These are phyloP conservation scores for Cronartium ribicola DNA, from an alignment of 1,284 basidiomycete genomes.

Conservation along the genomic window DNA sequence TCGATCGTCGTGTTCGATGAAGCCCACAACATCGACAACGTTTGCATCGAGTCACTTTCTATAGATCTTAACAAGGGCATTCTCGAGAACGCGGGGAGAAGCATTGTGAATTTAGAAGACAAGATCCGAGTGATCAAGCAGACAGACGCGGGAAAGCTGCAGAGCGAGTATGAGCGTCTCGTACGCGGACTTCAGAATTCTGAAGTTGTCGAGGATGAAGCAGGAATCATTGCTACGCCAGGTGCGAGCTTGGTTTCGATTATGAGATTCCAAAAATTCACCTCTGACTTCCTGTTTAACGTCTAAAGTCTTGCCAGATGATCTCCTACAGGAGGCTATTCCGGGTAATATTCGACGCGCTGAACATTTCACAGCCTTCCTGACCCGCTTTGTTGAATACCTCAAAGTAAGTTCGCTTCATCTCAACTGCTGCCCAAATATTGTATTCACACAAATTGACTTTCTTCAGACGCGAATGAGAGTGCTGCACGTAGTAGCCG, in stretches of 20 bases:
- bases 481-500: conserved; percentile 97
- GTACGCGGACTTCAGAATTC: conserved; percentile 86
- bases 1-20: conserved; percentile 99
- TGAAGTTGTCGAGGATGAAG: conserved; percentile 50
- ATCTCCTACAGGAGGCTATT: conserved; percentile 88
- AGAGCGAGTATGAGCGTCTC: conserved; percentile 94
- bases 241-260: conserved; percentile 51
- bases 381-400: conserved; percentile 98
- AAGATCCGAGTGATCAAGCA: conserved; percentile 94
- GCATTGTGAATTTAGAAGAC: conserved; percentile 78
- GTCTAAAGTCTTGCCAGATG: conserved; percentile 75
- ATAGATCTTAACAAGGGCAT: conserved; percentile 98
- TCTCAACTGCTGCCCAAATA: neutral
- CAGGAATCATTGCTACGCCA: conserved; percentile 78
- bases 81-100: conserved; percentile 89
- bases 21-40: conserved; percentile 99
- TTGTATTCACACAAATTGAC: conserved; percentile 42
- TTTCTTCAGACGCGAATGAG: conserved; percentile 82
- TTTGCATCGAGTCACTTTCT: conserved; percentile 96
- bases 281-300: too few species aligned
- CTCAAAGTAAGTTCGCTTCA: conserved; percentile 64
- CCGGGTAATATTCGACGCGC: conserved; percentile 98
- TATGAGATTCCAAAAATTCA: conserved; percentile 7
- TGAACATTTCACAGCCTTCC: conserved; percentile 97
- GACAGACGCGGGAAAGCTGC: conserved; percentile 86